Conservation (phyloP, 805 yeast genomes). For the Alloascoidea africana region DNA sequence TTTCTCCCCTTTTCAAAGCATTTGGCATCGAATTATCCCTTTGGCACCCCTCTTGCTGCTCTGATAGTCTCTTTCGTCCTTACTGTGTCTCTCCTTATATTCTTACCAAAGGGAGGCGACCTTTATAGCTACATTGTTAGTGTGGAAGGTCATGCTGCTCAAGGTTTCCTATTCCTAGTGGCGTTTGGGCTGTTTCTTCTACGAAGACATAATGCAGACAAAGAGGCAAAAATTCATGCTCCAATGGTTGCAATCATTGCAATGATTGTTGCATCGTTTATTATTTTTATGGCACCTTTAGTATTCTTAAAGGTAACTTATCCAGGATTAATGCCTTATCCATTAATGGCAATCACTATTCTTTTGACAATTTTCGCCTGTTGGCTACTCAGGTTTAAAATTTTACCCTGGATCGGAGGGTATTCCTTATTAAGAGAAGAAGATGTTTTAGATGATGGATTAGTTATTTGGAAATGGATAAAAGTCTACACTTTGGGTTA, state of each 20-base stretch:
- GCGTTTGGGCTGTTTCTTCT: conserved; percentile 23
- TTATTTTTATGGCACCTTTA: not conserved
- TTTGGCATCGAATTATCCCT: conserved; percentile 41
- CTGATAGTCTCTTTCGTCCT: conserved; percentile 21
- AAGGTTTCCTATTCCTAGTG: conserved; percentile 19
- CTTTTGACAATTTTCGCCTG: not conserved
- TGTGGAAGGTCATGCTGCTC: conserved; percentile 26
- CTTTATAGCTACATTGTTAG: conserved; percentile 26
- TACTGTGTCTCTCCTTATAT: conserved; percentile 17
- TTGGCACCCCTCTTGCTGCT: conserved; percentile 40
- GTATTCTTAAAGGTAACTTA: not conserved
- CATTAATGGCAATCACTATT: not conserved
- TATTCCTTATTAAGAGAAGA: not conserved
- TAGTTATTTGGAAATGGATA: not conserved
- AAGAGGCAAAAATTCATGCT: not conserved
- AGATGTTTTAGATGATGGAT: not conserved
- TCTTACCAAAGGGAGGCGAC: conserved; percentile 20
- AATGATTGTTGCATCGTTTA: not conserved
- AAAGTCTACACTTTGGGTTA: too few species aligned
- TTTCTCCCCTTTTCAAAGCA: conserved; percentile 35
- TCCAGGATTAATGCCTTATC: conserved; percentile 1
- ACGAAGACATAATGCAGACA: not conserved
- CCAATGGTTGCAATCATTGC: not conserved
- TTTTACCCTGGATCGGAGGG: conserved; percentile 1
- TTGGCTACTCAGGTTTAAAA: not conserved